Evolutionary conservation across 176 grass and related monocot species (phyloP), one percentile per base, ranked within the genome.

Genomic region (Elaeis guineensis): DNA sequence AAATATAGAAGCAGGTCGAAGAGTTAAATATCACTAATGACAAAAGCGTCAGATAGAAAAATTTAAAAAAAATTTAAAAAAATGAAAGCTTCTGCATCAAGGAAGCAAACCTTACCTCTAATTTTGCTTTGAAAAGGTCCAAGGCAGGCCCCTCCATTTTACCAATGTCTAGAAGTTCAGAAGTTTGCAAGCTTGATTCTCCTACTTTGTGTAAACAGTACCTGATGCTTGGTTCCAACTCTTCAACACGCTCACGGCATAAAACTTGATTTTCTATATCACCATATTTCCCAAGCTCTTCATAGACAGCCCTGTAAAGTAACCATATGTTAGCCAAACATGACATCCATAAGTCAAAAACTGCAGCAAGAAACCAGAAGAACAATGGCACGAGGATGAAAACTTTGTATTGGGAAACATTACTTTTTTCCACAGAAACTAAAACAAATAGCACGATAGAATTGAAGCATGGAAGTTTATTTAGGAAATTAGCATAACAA

Each of bases 131-230:
- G 59, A 97, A 82, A 79, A 88, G 87, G 62, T 91, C 92, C 67
- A 90, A 85, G 50, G 87, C 87, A 75, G 92, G 84, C 17, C 89
- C 89, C 54, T 94, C 89, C 50, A 88, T 87, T 77, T 88, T 66
- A 32, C 73, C 84, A 25, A 94, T 85, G 60, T 82, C 83, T 21
- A 97, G 61, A 61, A 97, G 92, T 65, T 90, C 92, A 39, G 74
- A 76, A 85, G 81, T 75, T 85, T 97, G 83, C 60, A 91, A 69
- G 24, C 83, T 83, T 75, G 92, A 91, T 69, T 89, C 80, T 35
- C 92, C 84, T 48, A 90, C 83, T 80, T 91, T 97, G 76, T 74
- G 87, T 63, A 89, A 91, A 80, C 87, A 97, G 69, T 91, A 97
- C 55, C 84, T 86, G 75, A 97, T 97, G 75, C 89, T 97, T 62